phyloP scores from a whole-genome alignment of 164 flowering plant species.

The Vitis labrusca region DNA sequence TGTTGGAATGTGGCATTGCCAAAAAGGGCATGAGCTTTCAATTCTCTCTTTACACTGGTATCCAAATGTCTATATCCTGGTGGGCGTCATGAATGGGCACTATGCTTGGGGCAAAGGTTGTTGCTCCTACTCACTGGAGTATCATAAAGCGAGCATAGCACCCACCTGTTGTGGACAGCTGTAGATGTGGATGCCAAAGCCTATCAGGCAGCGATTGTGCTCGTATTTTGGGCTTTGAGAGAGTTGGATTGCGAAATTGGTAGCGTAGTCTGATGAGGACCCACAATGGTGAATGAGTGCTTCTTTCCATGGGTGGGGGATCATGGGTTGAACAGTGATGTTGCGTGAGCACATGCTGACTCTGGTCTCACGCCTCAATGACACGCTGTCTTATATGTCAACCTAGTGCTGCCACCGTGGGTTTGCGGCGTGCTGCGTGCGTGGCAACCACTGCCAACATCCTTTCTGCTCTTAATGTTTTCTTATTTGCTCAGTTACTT shows the following conservation, averaged over 20 bases:
- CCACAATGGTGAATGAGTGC: background rate
- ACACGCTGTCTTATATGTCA: background rate
- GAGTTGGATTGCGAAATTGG: background rate
- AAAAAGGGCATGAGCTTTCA: conserved; percentile 11
- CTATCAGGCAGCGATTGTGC: background rate
- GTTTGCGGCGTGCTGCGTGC: too few species aligned
- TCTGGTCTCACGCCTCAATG: conserved; percentile 11
- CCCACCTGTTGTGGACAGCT: background rate
- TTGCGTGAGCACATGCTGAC: conserved; percentile 1
- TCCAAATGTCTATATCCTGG: too few species aligned
- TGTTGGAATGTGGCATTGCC: background rate
- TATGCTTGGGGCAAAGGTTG: background rate
- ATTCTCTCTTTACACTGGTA: conserved; percentile 1
- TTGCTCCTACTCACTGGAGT: background rate
- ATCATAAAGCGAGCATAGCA: background rate
- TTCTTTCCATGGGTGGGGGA: too few species aligned
- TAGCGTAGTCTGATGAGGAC: background rate
- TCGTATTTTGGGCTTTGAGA: background rate
- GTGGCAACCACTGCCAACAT: too few species aligned
- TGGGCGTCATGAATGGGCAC: background rate
- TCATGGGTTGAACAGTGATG: background rate
- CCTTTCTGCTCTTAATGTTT: too few species aligned
- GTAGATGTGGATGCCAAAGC: background rate
- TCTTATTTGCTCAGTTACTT: too few species aligned
- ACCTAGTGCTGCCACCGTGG: background rate